Evolutionary conservation across 2,329 filamentous ascomycete species (phyloP), one percentile per base, ranked within the genome.

Genomic region (Hymenoscyphus infarciens): DNA sequence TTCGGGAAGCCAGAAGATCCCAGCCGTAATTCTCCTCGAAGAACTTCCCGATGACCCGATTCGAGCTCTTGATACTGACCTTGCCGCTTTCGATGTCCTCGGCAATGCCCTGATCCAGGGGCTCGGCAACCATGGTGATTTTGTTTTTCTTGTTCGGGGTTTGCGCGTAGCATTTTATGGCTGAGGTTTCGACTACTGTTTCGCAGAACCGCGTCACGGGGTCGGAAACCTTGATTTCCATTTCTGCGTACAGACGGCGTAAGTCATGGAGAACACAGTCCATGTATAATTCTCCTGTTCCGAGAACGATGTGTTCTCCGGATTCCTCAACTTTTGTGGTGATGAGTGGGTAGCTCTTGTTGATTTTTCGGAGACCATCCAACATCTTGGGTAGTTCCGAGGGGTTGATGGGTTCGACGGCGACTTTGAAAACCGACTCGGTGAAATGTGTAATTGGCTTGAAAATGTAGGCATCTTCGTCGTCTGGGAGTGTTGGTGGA

Each of bases 71-170:
- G 78, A 99, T 97, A 72, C 86, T 92, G 70, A 99, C 93, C 61
- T 85, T 88, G 29, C 94, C 93, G 56, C 85, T 87, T 78, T 99
- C 95, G 67, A 99, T 98, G 71, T 99, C 95, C 71, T 91, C 88
- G 5, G 94, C 92, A 66, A 99, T 96, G 16, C 95, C 95, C 70
- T 96, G 90, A 69, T 99, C 95, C 15, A 99, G 80, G 38, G 95
- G 94, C 75, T 99, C 95, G 3, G 95, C 95, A 62, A 98, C 90
- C 91, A 99, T 97, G 39, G 95, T 98, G 72, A 99, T 90, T 76
- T 96, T 97, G 80, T 99, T 99, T 81, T 97, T 97, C 80, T 99
- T 99, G 80, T 99, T 99, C 1, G 95, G 95, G 2, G 95, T 98
- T 70, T 97, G 87, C 25, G 95, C 94, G 75, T 97, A 99, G 79